Evolutionary conservation across 805 yeast genomes (phyloP), one percentile per base, ranked within the genome.

Genomic region (Zygoascus flipseniorum): DNA sequence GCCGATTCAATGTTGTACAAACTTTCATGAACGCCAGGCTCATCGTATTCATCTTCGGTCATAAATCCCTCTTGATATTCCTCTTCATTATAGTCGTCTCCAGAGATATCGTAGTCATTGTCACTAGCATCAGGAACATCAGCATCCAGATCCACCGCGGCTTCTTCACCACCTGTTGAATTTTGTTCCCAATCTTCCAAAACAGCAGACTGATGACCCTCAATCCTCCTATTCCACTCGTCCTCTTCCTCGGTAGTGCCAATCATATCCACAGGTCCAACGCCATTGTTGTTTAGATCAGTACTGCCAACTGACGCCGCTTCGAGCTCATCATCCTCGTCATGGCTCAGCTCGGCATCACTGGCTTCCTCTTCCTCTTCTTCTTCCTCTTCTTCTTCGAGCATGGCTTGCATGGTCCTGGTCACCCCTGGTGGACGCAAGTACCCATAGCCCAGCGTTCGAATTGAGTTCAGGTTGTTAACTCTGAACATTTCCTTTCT

Each of bases 401-500:
- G 56, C 41, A 63, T 43, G 20, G 64, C 62, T 31, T 65, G 68
- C 58, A 81, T 72, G 0, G 86, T 83, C 63, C 76, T 79, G 2
- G 73, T 71, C 9, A 81, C 61, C 0, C 89, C 89, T 10, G 83
- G 73, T 0, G 89, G 89, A 45, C 71, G 71, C 53, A 85, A 62
- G 52, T 70, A 72, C 13, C 71, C 59, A 64, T 70, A 73, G 0
- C 87, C 88, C 20, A 75, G 60, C 4, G 70, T 70, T 8, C 76
- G 69, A 31, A 80, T 68, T 16, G 51, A 41, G 8, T 54, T 51
- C 35, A 64, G 54, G 28, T 56, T 51, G 23, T 53, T 44, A 18
- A 53, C 52, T 16, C 62, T 48, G 19, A 44, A 5, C 8, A 26
- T 5, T 11, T 16, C 26, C 11, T 13, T 20, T 18, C 45, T 13